Conservation (phyloP, 2,329 filamentous ascomycete species). For the Diaporthe aspalathi region DNA sequence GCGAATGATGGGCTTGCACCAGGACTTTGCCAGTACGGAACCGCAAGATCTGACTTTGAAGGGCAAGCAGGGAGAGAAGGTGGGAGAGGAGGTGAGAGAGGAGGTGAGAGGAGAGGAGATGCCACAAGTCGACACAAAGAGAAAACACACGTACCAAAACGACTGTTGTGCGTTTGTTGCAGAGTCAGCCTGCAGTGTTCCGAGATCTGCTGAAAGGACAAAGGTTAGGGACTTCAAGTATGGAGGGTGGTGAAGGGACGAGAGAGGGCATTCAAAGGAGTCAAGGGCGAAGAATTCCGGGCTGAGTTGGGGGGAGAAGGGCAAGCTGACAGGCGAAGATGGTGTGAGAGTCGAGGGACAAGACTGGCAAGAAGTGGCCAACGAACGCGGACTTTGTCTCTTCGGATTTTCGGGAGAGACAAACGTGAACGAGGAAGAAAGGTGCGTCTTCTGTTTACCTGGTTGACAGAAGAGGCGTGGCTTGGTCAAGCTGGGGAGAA, state of each 20-base stretch:
- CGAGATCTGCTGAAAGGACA: neutral
- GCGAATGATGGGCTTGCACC: neutral
- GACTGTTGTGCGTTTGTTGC: neutral
- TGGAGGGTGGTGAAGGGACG: neutral
- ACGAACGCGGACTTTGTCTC: neutral
- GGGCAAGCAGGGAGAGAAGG: neutral
- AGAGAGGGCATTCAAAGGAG: neutral
- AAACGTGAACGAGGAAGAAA: neutral
- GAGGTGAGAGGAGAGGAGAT: neutral
- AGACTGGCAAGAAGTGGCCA: neutral
- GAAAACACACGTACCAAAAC: neutral
- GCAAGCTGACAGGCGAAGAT: neutral
- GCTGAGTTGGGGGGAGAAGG: too few species aligned
- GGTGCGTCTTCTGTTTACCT: neutral
- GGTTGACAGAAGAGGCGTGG: neutral
- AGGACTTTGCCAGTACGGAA: too few species aligned
- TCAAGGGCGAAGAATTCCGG: neutral
- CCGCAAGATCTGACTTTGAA: too few species aligned
- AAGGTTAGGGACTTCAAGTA: neutral
- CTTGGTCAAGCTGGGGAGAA: too few species aligned
- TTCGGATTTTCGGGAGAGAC: too few species aligned
- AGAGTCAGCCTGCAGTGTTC: constrained; percentile 4
- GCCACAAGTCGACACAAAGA: neutral
- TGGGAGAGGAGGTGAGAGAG: neutral
- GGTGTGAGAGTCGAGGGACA: neutral